Base-by-base conservation (phyloP, 495 filamentous ascomycete species). In the Lophiostoma macrostomum region DNA sequence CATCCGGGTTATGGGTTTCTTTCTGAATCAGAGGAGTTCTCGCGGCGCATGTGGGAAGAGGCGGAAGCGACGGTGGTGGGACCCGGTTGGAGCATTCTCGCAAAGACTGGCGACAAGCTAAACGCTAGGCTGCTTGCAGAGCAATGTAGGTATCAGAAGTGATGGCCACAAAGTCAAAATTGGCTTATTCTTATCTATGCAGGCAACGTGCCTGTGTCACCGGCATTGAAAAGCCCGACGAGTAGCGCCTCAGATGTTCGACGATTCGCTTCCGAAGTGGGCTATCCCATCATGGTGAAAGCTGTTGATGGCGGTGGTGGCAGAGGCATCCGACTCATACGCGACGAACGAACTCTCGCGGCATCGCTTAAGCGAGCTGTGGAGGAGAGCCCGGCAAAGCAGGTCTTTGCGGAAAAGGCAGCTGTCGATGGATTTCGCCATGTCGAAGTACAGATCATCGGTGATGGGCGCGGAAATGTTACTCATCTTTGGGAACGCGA, bases 1-100 rank as follows among this genome's bases (percentile, higher is more conserved):
- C 80, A 83, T 59, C 80, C 81, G 0, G 81, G 81, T 0, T 84
- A 84, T 67, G 81, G 81, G 8, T 84, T 83, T 48, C 68, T 84
- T 2, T 80, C 78, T 22, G 81, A 84, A 59, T 80, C 73, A 44
- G 64, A 75, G 12, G 76, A 78, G 2, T 80, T 84, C 50, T 69
- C 78, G 0, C 53, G 53, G 13, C 70, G 73, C 16, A 76, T 80
- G 74, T 76, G 70, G 67, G 64, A 76, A 8, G 74, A 79, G 56
- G 73, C 70, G 12, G 67, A 72, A 1, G 62, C 72, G 13, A 53
- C 71, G 1, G 77, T 83, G 3, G 72, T 84, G 20, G 81, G 81
- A 10, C 80, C 80, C 12, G 76, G 78, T 1, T 65, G 69, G 49
- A 72, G 75, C 35, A 74, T 73, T 30, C 69, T 84, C 16, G 66